Base-by-base conservation (phyloP, 1,284 basidiomycete species). In the Vanrija pseudolonga region DNA sequence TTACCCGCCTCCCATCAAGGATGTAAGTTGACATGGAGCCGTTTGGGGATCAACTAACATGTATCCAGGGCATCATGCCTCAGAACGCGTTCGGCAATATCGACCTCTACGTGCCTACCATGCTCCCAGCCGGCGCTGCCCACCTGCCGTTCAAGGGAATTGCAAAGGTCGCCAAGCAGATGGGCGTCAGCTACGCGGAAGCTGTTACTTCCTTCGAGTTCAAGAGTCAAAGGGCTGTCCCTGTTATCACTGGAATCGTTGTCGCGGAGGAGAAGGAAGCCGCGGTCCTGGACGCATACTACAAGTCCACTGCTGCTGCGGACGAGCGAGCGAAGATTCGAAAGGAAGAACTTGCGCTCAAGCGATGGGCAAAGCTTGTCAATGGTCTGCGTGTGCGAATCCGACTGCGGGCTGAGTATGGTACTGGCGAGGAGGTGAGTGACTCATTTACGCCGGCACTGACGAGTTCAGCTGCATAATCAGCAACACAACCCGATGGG, bases 41-140 rank as follows among this genome's bases (percentile, higher is more conserved):
- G n/a, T n/a, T n/a, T n/a, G n/a, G n/a, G n/a, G n/a, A n/a, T 42
- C 22, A 6, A 22, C 19, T 38, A 43, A 41, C 56, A 57, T n/a
- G 52, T 36, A 0, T 12, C 4, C 65, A 97, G 89, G 95, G 96
- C 19, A 85, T 84, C 69, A 84, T 98, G 38, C 93, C 93, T 5
- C 94, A 89, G 76, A 99, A 99, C 66, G 84, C 87, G 58, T 99
- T 96, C 72, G 96, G 96, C 19, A 98, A 98, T 72, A 89, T 99
- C 60, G 95, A 99, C 77, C 78, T 99, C 24, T 98, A 96, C 72
- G 89, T 90, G 6, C 88, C 91, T 22, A 87, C 88, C 2, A 98
- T 99, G 95, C 81, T 98, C 22, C 96, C 96, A 0, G 78, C 77
- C 49, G 95, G 95, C 15, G 91, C 85, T 4, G 86, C 81, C 1